Conservation (phyloP, 805 yeast species). For the Yarrowia yakushimensis region DNA sequence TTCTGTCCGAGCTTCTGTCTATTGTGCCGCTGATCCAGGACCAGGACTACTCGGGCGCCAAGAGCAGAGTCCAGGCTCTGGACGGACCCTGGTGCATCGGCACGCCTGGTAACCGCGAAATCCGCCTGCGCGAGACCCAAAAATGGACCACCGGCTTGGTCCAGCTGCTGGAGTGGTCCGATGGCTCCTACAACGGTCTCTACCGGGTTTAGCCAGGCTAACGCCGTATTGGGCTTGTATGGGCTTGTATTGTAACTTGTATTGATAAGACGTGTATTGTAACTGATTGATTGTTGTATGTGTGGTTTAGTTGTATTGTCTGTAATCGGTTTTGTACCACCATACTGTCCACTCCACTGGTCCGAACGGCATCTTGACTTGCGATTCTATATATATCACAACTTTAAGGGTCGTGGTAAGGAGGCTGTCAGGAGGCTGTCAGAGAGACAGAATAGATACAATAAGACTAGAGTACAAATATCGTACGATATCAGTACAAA, state of each 20-base stretch:
- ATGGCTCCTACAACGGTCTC: constrained; percentile 3
- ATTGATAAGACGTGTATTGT: constrained; percentile 10
- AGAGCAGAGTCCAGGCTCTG: not conserved
- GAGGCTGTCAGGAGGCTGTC: no score
- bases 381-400: no score
- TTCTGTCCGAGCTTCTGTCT: not conserved
- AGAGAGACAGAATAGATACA: no score
- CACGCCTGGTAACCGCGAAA: not conserved
- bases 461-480: no score
- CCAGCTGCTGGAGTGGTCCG: constrained; percentile 4
- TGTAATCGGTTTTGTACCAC: no score
- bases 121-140: not conserved
- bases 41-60: not conserved
- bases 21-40: not conserved
- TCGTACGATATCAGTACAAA: no score
- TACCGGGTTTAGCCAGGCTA: not conserved
- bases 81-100: constrained; percentile 22
- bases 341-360: no score
- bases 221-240: not conserved
- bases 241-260: constrained; percentile 15
- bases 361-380: no score
- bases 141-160: not conserved
- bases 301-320: no score
- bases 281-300: no score
- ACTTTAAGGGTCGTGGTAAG: no score